Conservation (phyloP, 768 basidiomycete species). For the Calocera cornea region DNA sequence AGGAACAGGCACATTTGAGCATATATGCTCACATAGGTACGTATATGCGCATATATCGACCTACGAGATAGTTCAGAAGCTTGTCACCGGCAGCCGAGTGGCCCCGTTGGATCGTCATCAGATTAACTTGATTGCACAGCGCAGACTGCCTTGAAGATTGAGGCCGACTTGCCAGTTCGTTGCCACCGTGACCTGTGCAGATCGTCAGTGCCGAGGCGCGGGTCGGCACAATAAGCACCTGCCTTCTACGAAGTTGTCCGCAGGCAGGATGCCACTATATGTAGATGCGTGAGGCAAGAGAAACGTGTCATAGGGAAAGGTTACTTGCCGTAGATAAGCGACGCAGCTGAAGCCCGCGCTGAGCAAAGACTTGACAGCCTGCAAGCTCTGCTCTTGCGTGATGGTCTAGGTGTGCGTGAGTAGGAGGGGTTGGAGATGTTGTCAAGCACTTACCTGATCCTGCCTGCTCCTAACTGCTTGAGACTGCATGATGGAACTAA, state of each 20-base stretch:
- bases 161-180: constrained; percentile 27
- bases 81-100: constrained; percentile 73
- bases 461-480: neutral
- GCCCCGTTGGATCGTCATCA: constrained; percentile 61
- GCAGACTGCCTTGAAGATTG: constrained; percentile 23
- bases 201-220: constrained; percentile 6
- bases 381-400: constrained; percentile 42
- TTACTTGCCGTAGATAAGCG: constrained; percentile 50
- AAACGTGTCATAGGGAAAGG: neutral
- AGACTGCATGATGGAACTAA: neutral
- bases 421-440: neutral
- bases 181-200: constrained; percentile 35
- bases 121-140: constrained; percentile 36
- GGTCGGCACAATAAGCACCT: constrained; percentile 8
- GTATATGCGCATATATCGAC: constrained; percentile 17
- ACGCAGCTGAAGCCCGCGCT: constrained; percentile 64
- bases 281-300: neutral
- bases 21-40: constrained; percentile 11
- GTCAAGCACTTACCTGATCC: neutral
- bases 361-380: constrained; percentile 57
- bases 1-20: neutral
- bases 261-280: constrained; percentile 51
- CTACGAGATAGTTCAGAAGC: constrained; percentile 65
- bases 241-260: constrained; percentile 68
- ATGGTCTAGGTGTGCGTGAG: neutral